These are phyloP conservation scores for Amphicarpaea edgeworthii DNA, from an alignment of 306 rosid species.

Conservation along the genomic window DNA sequence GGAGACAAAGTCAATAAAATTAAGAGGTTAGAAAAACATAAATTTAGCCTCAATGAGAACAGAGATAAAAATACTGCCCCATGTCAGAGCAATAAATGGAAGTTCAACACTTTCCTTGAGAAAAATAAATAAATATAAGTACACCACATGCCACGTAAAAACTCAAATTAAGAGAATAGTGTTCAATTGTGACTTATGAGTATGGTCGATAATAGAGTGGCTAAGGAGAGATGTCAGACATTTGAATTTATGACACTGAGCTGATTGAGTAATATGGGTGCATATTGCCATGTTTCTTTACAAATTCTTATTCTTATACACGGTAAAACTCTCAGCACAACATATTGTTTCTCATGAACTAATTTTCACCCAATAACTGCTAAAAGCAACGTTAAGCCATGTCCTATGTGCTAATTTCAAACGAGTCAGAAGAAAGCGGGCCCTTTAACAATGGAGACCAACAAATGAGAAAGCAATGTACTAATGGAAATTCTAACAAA, in stretches of 20 bases:
- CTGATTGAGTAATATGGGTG: not conserved
- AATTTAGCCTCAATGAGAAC: constrained; percentile 13
- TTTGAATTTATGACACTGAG: not conserved
- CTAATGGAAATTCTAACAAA: not conserved
- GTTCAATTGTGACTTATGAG: not conserved
- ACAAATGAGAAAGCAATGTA: no score
- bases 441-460: no score
- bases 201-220: not conserved
- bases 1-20: not conserved
- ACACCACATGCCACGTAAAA: no score
- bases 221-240: constrained; percentile 16
- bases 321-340: not conserved
- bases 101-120: constrained; percentile 5
- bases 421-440: no score
- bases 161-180: no score
- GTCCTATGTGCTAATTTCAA: no score
- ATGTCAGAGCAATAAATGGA: constrained; percentile 5
- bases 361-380: constrained; percentile 4
- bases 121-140: not conserved
- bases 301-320: constrained; percentile 1
- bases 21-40: not conserved
- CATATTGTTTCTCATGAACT: not conserved
- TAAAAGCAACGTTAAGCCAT: no score
- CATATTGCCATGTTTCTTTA: not conserved
- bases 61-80: not conserved